Percentiles rank a stretch among this genome's conserved stretches.
Evolutionary conservation across 768 basidiomycete species (phyloP).

Genomic region (Amanita exitialis): DNA sequence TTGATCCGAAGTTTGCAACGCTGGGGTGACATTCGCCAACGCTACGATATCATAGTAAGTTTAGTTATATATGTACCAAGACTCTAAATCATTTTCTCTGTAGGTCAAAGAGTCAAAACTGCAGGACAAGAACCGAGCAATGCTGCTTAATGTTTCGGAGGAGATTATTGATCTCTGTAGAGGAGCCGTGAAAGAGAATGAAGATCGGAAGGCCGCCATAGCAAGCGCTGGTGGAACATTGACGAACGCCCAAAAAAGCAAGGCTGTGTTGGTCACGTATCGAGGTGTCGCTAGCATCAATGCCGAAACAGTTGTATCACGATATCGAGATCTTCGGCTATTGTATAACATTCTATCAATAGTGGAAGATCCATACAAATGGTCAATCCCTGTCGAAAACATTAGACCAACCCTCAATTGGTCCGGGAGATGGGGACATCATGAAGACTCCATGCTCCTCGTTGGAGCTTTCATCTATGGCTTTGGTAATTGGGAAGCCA

Average conservation of each 20-base stretch:
- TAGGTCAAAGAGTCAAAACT: slow-evolving; percentile 87
- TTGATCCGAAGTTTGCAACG: slow-evolving; percentile 91
- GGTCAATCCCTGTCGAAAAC: slow-evolving; percentile 86
- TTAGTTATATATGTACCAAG: neutral
- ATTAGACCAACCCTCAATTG: slow-evolving; percentile 92
- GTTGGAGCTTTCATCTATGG: slow-evolving; percentile 91
- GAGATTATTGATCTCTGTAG: slow-evolving; percentile 85
- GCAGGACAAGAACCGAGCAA: slow-evolving; percentile 85
- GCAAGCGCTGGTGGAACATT: slow-evolving; percentile 80
- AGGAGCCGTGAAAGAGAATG: slow-evolving; percentile 76
- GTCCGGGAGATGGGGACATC: slow-evolving; percentile 90
- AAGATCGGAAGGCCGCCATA: slow-evolving; percentile 67
- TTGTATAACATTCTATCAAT: slow-evolving; percentile 74
- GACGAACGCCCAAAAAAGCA: slow-evolving; percentile 91
- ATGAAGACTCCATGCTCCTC: slow-evolving; percentile 90
- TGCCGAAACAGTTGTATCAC: slow-evolving; percentile 91
- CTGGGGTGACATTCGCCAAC: slow-evolving; percentile 94
- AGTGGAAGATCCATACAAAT: slow-evolving; percentile 64
- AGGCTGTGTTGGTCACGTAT: slow-evolving; percentile 90
- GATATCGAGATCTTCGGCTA: slow-evolving; percentile 82
- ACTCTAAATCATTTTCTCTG: slow-evolving; percentile 1
- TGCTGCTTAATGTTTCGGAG: slow-evolving; percentile 86
- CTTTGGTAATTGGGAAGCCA: slow-evolving; percentile 95
- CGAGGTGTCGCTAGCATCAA: slow-evolving; percentile 90
- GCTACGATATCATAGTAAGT: slow-evolving; percentile 90